phyloP scores from a whole-genome alignment of 2,329 filamentous ascomycete genomes.

The Fusarium torulosum region DNA sequence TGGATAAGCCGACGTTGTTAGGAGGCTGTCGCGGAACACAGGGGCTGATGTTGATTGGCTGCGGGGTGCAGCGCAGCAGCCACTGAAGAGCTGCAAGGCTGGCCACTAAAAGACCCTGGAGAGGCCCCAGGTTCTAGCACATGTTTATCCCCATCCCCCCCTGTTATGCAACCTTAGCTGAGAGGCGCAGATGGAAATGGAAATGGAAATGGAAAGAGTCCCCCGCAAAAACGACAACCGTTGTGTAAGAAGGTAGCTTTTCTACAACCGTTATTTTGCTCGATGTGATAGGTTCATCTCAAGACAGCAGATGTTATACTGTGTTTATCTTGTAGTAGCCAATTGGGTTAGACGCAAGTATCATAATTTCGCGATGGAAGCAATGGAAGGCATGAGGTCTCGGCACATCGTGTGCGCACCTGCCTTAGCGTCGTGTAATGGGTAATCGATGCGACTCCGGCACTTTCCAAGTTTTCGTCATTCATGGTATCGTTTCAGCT shows the following conservation, averaged over 20 bases:
- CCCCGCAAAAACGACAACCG: conserved; percentile 10
- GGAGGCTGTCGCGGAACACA: conserved; percentile 39
- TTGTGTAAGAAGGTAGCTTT: neutral
- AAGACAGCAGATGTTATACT: too few species aligned
- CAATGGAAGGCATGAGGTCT: neutral
- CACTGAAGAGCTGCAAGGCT: conserved; percentile 32
- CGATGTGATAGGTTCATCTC: neutral
- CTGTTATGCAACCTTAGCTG: conserved; percentile 9
- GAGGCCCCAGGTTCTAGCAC: conserved; percentile 19
- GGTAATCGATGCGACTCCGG: conserved; percentile 15
- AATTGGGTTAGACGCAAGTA: neutral
- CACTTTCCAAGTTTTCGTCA: conserved; percentile 25
- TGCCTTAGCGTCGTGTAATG: conserved; percentile 35
- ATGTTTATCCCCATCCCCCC: conserved; percentile 8
- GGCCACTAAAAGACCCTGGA: conserved; percentile 22
- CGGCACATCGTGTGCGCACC: conserved; percentile 20
- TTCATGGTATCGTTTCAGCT: conserved; percentile 3
- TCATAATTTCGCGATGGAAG: neutral
- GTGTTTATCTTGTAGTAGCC: neutral
- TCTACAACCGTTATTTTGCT: neutral
- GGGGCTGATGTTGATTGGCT: conserved; percentile 29
- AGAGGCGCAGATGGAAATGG: neutral
- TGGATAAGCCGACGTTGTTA: conserved; percentile 35
- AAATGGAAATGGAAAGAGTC: neutral
- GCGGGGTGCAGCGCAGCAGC: neutral